Evolutionary conservation across 257 asterid species (phyloP), one percentile per base, ranked within the genome.

Genomic region (Solanum paucissectum): DNA sequence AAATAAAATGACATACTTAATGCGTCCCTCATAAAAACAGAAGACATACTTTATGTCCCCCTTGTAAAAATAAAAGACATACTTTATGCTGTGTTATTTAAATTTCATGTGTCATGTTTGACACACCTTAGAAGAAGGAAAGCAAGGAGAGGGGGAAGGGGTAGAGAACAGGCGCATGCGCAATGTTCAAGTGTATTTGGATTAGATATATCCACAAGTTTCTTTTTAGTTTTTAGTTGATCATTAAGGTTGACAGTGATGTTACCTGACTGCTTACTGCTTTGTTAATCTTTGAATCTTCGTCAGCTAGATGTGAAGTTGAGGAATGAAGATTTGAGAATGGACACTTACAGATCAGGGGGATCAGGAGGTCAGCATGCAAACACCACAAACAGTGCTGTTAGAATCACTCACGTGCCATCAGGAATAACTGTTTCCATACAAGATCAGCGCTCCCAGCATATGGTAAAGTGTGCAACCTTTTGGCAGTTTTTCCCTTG

Each of bases 311-410:
- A 97, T 91, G 94, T 95, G 85, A 94, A 91, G 66, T 85, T 97
- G 85, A 95, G 88, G 91, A 95, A 92, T 86, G 99, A 97, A 87
- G 99, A 95, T 89, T 91, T 97, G 92, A 95, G 83, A 92, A 94
- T 97, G 46, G 98, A 97, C 87, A 97, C 99, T 9, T 97, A 94
- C 89, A 94, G 98, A 88, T 93, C 98, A 38, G 99, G 99, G 86
- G 98, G 99, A 88, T 93, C 97, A 25, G 98, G 99, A 62, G 99
- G 99, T 86, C 99, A 95, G 94, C 98, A 94, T 66, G 99, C 93
- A 40, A 97, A 95, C 89, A 95, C 98, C 79, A 97, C 98, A 34
- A 93, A 95, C 89, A 97, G 99, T 91, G 99, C 99, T 89, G 99
- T 97, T 76, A 95, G 98, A 92, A 82, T 97, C 85, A 95, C 98